These are phyloP conservation scores for Ceratocystis destructans DNA, from an alignment of 2,329 filamentous ascomycete species.

Conservation along the genomic window DNA sequence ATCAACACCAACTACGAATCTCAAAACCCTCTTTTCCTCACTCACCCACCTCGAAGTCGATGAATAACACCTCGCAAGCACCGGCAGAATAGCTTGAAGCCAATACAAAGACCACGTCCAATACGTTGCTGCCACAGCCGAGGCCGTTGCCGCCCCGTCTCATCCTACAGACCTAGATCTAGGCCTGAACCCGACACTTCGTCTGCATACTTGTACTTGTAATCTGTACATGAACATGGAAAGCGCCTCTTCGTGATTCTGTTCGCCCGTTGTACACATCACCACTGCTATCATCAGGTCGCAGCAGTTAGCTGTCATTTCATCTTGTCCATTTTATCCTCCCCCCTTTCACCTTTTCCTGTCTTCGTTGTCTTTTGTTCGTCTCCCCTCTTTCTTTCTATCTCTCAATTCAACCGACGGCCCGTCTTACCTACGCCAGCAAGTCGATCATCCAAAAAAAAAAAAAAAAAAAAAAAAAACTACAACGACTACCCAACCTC, in stretches of 20 bases:
- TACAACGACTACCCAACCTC: too few relatives aligned
- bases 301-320: neutral
- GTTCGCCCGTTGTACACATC: conserved; percentile 12
- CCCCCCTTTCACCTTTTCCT: neutral
- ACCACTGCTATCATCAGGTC: too few relatives aligned
- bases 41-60: neutral
- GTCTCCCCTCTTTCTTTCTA: neutral
- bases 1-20: neutral
- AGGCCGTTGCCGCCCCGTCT: neutral
- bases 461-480: too few relatives aligned
- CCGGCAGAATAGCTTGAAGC: neutral
- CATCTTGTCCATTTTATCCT: neutral
- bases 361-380: neutral
- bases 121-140: neutral
- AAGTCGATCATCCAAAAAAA: neutral
- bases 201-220: neutral
- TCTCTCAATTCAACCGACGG: too few relatives aligned
- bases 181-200: neutral
- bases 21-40: too few relatives aligned
- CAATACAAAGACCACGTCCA: neutral
- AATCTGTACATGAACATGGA: neutral
- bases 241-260: conserved; percentile 9
- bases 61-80: neutral
- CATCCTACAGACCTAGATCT: neutral
- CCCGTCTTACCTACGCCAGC: neutral